phyloP scores from a whole-genome alignment of 495 filamentous ascomycete genomes.

The Penicillium roqueforti region DNA sequence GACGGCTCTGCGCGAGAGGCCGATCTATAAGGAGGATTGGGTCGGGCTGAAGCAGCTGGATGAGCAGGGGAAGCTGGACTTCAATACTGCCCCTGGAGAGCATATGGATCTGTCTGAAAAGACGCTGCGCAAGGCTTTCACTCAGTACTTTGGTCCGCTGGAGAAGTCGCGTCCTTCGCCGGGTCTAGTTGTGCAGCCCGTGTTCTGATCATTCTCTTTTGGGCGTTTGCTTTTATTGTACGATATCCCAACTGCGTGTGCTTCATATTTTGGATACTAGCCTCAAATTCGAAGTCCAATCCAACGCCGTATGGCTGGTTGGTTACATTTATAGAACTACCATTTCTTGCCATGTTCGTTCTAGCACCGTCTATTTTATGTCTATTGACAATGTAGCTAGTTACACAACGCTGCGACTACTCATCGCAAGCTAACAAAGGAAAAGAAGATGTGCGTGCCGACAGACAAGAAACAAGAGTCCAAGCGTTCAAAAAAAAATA shows the following conservation, averaged over 20 bases:
- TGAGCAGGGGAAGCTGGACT: constrained; percentile 71
- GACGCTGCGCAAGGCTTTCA: constrained; percentile 61
- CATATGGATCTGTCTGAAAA: constrained; percentile 82
- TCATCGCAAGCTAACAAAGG: constrained; percentile 5
- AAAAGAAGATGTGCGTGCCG: not conserved
- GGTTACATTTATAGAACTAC: not conserved
- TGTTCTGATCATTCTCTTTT: not conserved
- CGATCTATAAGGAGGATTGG: constrained; percentile 90
- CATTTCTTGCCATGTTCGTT: not conserved
- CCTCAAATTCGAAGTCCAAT: not conserved
- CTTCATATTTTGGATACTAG: not conserved
- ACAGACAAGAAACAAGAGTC: not conserved
- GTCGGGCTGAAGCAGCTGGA: constrained; percentile 79
- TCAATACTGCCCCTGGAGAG: constrained; percentile 60
- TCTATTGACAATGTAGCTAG: constrained; percentile 22
- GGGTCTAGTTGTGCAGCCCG: constrained; percentile 24
- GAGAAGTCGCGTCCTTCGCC: constrained; percentile 9
- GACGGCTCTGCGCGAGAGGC: constrained; percentile 64
- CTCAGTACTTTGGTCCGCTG: constrained; percentile 59
- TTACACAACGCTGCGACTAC: constrained; percentile 16
- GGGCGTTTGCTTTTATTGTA: not conserved
- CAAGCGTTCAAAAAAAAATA: constrained; percentile 10
- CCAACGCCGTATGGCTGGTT: not conserved
- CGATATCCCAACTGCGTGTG: constrained; percentile 8
- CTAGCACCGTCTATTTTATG: constrained; percentile 22